These are phyloP conservation scores for Hymenoscyphus infarciens DNA, from an alignment of 2,329 filamentous ascomycete genomes.

Conservation along the genomic window DNA sequence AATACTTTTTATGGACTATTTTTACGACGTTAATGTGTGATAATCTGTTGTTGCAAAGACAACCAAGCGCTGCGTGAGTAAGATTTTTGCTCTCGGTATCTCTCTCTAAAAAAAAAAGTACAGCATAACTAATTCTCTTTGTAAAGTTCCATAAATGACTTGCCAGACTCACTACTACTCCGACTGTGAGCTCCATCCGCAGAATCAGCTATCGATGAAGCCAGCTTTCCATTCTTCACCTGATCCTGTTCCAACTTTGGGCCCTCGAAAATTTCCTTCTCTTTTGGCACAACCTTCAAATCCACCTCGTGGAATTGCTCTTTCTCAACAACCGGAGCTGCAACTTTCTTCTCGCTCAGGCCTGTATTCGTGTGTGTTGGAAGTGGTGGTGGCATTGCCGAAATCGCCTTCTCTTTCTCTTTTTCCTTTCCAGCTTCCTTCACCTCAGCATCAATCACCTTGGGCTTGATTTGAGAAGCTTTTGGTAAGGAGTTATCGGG, in stretches of 20 bases:
- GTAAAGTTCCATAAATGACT: slow-evolving; percentile 8
- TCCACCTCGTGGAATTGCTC: slow-evolving; percentile 12
- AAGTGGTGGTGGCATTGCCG: neutral
- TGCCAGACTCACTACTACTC: slow-evolving; percentile 5
- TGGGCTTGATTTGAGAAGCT: slow-evolving; percentile 5
- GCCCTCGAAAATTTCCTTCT: neutral
- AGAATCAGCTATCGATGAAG: neutral
- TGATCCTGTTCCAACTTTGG: neutral
- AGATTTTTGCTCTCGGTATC: neutral
- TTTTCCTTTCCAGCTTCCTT: neutral
- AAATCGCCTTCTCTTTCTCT: neutral
- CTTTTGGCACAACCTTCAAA: slow-evolving; percentile 3
- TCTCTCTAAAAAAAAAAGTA: neutral
- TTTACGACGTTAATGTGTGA: neutral
- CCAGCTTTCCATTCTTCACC: slow-evolving; percentile 9
- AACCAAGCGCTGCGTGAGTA: neutral
- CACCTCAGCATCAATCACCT: neutral
- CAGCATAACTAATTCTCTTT: slow-evolving; percentile 4
- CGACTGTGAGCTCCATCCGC: slow-evolving; percentile 1
- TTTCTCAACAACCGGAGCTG: neutral
- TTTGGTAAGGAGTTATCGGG: slow-evolving; percentile 15
- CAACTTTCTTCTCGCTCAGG: neutral
- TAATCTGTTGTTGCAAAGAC: neutral
- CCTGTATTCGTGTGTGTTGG: neutral
- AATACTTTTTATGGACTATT: neutral